Conservation (phyloP, 371 early-diverging fungal genomes). For the Rhizopus sp. region DNA sequence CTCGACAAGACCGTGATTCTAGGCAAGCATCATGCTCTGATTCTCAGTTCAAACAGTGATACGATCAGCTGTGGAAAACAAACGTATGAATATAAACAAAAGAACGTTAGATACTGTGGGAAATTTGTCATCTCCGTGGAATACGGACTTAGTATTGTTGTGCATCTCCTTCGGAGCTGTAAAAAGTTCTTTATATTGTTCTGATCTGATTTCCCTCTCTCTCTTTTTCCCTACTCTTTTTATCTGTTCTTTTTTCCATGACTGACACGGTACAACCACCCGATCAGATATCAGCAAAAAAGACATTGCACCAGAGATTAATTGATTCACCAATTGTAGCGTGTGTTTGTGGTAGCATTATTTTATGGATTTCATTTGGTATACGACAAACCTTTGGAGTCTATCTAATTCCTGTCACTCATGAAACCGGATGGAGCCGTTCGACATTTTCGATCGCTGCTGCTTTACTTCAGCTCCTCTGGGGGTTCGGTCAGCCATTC, state of each 20-base stretch:
- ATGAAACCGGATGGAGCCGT: slow-evolving; percentile 33
- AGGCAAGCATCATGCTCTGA: too few species aligned
- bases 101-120: too few species aligned
- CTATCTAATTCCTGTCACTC: slow-evolving; percentile 33
- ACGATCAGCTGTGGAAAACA: too few species aligned
- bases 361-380: slow-evolving; percentile 37
- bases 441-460: slow-evolving; percentile 34
- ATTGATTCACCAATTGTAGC: slow-evolving; percentile 13
- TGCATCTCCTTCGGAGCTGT: too few species aligned
- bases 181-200: too few species aligned
- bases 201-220: neutral
- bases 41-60: too few species aligned
- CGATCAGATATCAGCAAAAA: neutral
- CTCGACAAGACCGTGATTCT: too few species aligned
- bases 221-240: neutral
- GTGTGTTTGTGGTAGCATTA: slow-evolving; percentile 23
- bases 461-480: slow-evolving; percentile 32
- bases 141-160: too few species aligned
- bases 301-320: neutral
- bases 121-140: too few species aligned
- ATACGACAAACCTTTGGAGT: slow-evolving; percentile 36
- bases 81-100: too few species aligned
- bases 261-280: neutral
- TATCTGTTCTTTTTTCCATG: neutral
- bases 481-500: slow-evolving; percentile 36